Evolutionary conservation across 495 filamentous ascomycete genomes (phyloP).

Genomic region (Bathelium albidoporum): DNA sequence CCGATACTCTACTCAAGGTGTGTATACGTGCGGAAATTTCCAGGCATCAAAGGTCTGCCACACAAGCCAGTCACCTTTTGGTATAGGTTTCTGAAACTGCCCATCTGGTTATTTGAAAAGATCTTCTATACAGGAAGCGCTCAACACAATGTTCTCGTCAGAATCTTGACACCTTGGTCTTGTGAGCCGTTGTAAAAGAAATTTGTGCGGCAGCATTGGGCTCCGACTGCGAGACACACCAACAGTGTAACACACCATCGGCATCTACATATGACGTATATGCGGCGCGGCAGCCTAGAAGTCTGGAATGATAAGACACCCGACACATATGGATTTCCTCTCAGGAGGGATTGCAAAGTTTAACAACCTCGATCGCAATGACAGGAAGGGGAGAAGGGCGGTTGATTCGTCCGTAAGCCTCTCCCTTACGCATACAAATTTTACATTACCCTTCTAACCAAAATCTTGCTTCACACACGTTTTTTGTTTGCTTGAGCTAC

Average conservation of each 20-base stretch:
- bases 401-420: not conserved
- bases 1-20: no score
- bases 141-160: not conserved
- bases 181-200: not conserved
- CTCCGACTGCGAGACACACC: not conserved
- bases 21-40: no score
- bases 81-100: not conserved
- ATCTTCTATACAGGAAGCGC: no score
- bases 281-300: not conserved
- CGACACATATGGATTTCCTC: not conserved
- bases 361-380: not conserved
- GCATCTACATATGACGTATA: not conserved
- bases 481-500: not conserved
- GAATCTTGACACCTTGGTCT: not conserved
- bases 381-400: not conserved
- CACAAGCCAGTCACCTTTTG: no score
- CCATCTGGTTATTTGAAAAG: not conserved
- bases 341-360: not conserved
- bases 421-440: not conserved
- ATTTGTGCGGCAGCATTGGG: not conserved
- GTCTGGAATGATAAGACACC: not conserved
- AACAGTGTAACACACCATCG: not conserved
- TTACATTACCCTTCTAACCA: not conserved
- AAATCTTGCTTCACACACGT: not conserved
- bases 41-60: no score